These are phyloP conservation scores for Lentinus polychrous DNA, from an alignment of 1,284 basidiomycete genomes.

Conservation along the genomic window DNA sequence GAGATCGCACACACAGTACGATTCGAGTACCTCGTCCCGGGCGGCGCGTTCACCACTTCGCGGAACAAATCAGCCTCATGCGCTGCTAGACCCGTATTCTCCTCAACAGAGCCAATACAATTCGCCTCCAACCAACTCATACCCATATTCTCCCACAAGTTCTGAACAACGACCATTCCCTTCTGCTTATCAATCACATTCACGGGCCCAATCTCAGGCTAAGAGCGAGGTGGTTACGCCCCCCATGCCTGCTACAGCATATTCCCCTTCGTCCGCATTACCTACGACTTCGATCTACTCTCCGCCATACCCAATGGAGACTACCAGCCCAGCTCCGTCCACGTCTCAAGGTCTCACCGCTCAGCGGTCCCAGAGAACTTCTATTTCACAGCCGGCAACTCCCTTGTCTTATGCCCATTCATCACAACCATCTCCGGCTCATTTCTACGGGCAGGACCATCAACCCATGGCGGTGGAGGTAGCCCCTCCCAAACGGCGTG, in stretches of 20 bases:
- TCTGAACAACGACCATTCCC: slow-evolving; percentile 34
- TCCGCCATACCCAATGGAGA: slow-evolving; percentile 45
- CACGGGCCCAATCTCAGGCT: slow-evolving; percentile 51
- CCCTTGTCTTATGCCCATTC: slow-evolving; percentile 59
- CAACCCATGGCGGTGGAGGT: slow-evolving; percentile 63
- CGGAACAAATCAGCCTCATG: slow-evolving; percentile 30
- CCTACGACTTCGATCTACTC: slow-evolving; percentile 30
- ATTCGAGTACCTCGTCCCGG: slow-evolving; percentile 39
- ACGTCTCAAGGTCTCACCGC: slow-evolving; percentile 38
- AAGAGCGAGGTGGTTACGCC: slow-evolving; percentile 50
- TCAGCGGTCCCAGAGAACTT: slow-evolving; percentile 40
- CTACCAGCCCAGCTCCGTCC: slow-evolving; percentile 51
- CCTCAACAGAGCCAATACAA: slow-evolving; percentile 55
- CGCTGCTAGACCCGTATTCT: slow-evolving; percentile 59
- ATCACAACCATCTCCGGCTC: slow-evolving; percentile 37
- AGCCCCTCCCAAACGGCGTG: slow-evolving; percentile 60
- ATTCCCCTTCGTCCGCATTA: slow-evolving; percentile 40
- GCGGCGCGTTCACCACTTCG: slow-evolving; percentile 56
- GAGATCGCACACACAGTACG: slow-evolving; percentile 48
- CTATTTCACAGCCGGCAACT: slow-evolving; percentile 57
- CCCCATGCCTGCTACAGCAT: slow-evolving; percentile 40
- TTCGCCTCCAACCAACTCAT: slow-evolving; percentile 45
- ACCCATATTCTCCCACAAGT: slow-evolving; percentile 43
- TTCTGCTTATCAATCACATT: slow-evolving; percentile 46
- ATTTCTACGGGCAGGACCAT: slow-evolving; percentile 53